Percentiles rank a stretch among this genome's conserved stretches.
phyloP scores from a whole-genome alignment of 805 yeast genomes.

The Ogataea paradorogensis region DNA sequence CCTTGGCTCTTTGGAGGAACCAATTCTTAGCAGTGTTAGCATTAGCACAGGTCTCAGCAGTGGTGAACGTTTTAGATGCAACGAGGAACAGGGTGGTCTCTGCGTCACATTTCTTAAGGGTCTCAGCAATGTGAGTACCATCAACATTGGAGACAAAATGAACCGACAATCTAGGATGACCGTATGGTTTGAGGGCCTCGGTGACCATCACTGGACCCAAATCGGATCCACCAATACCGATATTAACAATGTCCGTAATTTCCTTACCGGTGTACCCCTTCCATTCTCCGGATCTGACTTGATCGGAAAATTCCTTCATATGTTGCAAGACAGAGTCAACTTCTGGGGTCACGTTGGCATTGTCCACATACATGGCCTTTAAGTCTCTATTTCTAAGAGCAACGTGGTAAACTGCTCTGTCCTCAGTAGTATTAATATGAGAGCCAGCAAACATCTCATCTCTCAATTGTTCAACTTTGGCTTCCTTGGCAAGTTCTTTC shows the following conservation, averaged over 20 bases:
- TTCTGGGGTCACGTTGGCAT: constrained; percentile 83
- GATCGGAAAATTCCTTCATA: constrained; percentile 92
- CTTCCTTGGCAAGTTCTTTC: constrained; percentile 81
- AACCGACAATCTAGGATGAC: constrained; percentile 67
- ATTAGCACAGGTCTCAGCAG: constrained; percentile 96
- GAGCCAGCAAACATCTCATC: constrained; percentile 91
- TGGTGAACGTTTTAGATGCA: constrained; percentile 98
- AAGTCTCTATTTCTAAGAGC: constrained; percentile 92
- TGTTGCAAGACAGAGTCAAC: constrained; percentile 89
- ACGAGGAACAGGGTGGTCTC: constrained; percentile 91
- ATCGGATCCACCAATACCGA: constrained; percentile 99
- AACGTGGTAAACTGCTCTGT: constrained; percentile 94
- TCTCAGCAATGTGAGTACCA: constrained; percentile 95
- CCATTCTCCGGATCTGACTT: constrained; percentile 91
- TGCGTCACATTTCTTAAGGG: constrained; percentile 70
- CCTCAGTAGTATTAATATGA: constrained; percentile 93
- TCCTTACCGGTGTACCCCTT: constrained; percentile 94
- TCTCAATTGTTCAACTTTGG: constrained; percentile 81
- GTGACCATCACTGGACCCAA: constrained; percentile 99
- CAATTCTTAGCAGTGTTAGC: constrained; percentile 94
- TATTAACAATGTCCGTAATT: constrained; percentile 92
- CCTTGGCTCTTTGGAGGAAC: constrained; percentile 68
- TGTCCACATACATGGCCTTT: constrained; percentile 86
- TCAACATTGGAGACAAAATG: constrained; percentile 98
- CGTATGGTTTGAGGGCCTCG: constrained; percentile 91